Evolutionary conservation across 148 eudicot species (phyloP).

Genomic region (Cornus kousa): DNA sequence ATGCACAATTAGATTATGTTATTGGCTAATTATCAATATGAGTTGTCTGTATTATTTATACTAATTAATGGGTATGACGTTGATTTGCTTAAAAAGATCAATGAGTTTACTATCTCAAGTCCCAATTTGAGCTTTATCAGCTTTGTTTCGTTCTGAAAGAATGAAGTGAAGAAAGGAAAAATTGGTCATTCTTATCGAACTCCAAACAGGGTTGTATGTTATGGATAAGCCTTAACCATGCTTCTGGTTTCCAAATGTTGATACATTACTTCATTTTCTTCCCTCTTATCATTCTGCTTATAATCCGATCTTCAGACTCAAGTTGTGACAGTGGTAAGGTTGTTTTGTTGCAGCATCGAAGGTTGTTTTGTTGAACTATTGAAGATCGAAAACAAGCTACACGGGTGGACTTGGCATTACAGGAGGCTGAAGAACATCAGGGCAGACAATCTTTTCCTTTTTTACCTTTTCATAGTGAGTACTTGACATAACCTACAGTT

Average conservation of each 20-base stretch:
- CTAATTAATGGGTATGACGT: too few relatives aligned
- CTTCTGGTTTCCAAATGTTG: neutral
- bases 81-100: too few relatives aligned
- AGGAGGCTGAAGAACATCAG: neutral
- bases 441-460: neutral
- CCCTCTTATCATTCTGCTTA: neutral
- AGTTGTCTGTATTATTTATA: neutral
- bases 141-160: neutral
- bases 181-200: neutral
- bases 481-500: neutral
- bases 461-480: conserved; percentile 1
- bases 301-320: neutral
- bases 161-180: neutral
- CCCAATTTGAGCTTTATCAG: neutral
- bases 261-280: neutral
- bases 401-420: neutral
- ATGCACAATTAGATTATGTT: neutral
- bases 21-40: neutral
- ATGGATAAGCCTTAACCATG: neutral
- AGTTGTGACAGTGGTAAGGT: conserved; percentile 2
- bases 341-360: conserved; percentile 38
- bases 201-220: neutral
- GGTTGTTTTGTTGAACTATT: conserved; percentile 36
- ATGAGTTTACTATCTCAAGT: too few relatives aligned
- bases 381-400: conserved; percentile 4